Base-by-base conservation (phyloP, 2,329 filamentous ascomycete genomes). In the Pseudocercospora pini-densiflorae region DNA sequence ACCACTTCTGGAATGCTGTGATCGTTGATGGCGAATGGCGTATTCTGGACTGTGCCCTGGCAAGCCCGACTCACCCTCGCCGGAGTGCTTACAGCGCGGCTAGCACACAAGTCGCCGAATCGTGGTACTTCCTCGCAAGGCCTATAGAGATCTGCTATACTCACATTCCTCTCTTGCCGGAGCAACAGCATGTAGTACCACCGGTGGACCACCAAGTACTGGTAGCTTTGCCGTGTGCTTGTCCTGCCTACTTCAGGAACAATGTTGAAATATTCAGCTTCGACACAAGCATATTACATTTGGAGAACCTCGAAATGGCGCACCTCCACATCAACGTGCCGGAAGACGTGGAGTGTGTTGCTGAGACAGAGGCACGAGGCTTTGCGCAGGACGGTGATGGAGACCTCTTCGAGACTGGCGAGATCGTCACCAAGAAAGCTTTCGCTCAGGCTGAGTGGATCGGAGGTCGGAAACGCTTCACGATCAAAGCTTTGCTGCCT, bases 1-100 rank as follows among this genome's bases (percentile, higher is more conserved):
- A 99, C 75, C 95, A 99, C 80, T 98, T 92, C 89, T 99, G 95
- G 95, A 99, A 99, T 73, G 90, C 93, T 0, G 92, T 98, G 19
- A 82, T 97, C 40, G 89, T 97, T 8, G 95, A 99, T 78, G 90
- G 92, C 23, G 93, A 97, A 80, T 99, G 95, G 95, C 91, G 95
- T 59, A 91, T 98, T 71, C 92, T 99, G 82, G 95, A 99, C 78
- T 95, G 93, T 77, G 96, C 93, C 40, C 84, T 99, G 57, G 93
- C 95, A 3, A 94, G 91, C 69, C 94, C 94, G 12, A 97, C 94
- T 0, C 93, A 98, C 74, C 94, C 95, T 9, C 89, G 88, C 64
- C 88, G 96, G 57, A 84, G 83, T 16, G 83, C 89, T 33, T 98
- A 96, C 79, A 96, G 93, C 14, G 92, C 87, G 72, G 86, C 86